Evolutionary conservation across 192 early-diverging fungal genomes (phyloP).

Genomic region (Lunasporangiospora selenospora): DNA sequence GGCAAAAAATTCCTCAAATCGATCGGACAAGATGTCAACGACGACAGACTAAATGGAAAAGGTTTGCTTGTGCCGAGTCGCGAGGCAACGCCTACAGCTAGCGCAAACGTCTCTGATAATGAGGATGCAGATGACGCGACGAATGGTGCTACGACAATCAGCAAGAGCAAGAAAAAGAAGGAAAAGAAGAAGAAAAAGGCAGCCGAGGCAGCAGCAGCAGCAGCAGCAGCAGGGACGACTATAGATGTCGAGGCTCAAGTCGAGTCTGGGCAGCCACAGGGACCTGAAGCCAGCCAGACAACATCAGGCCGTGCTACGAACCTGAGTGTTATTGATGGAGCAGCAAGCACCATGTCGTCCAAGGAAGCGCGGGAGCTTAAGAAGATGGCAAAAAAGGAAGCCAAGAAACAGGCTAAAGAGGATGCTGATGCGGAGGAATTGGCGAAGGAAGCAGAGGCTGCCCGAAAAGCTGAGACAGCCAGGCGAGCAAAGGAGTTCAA

Average conservation of each 20-base stretch:
- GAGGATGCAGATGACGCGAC: slow-evolving; percentile 14
- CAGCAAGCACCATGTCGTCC: slow-evolving; percentile 8
- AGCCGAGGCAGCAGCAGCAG: slow-evolving; percentile 20
- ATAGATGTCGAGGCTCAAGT: background rate
- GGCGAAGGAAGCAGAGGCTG: slow-evolving; percentile 13
- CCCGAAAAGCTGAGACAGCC: slow-evolving; percentile 24
- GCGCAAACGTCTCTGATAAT: slow-evolving; percentile 30
- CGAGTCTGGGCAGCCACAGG: background rate
- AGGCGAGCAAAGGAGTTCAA: slow-evolving; percentile 13
- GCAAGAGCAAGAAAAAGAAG: slow-evolving; percentile 56
- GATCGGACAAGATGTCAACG: slow-evolving; percentile 51
- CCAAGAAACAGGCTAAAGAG: slow-evolving; percentile 45
- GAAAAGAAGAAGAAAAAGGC: slow-evolving; percentile 42
- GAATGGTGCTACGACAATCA: slow-evolving; percentile 10
- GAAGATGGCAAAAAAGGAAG: slow-evolving; percentile 44
- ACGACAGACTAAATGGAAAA: slow-evolving; percentile 29
- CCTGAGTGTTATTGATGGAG: background rate
- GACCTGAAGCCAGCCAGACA: background rate
- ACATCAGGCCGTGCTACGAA: background rate
- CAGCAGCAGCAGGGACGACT: background rate
- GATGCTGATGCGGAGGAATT: slow-evolving; percentile 28
- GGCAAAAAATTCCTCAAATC: slow-evolving; percentile 60
- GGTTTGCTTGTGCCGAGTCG: slow-evolving; percentile 34
- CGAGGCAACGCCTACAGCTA: slow-evolving; percentile 38
- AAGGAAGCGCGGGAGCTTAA: slow-evolving; percentile 33